Evolutionary conservation across 768 basidiomycete species (phyloP).

Genomic region (Multifurca ochricompacta): DNA sequence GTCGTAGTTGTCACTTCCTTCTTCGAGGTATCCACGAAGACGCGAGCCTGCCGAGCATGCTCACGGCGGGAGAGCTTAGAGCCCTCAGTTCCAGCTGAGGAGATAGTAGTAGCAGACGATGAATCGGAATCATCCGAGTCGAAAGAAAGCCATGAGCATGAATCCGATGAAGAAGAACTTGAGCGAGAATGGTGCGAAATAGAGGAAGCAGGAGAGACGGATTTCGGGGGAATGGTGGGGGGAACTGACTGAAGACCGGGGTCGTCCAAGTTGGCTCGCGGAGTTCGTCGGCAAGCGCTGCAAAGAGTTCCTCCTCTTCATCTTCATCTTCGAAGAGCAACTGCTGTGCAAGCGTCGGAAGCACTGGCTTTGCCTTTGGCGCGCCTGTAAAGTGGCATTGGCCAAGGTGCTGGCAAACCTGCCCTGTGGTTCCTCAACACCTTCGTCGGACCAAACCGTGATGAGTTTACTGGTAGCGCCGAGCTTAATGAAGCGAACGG

Average conservation of each 20-base stretch:
- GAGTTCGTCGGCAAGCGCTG: conserved; percentile 66
- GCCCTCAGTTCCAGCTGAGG: conserved; percentile 31
- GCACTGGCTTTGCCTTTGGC: conserved; percentile 22
- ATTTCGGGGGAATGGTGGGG: conserved; percentile 37
- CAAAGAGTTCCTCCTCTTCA: conserved; percentile 66
- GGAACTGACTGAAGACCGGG: conserved; percentile 55
- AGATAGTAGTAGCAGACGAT: conserved; percentile 35
- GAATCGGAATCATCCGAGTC: conserved; percentile 39
- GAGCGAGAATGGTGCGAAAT: conserved; percentile 45
- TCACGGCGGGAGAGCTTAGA: conserved; percentile 59
- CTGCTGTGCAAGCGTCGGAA: conserved; percentile 56
- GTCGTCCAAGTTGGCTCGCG: conserved; percentile 62
- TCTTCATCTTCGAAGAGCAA: conserved; percentile 63
- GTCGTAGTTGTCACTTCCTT: conserved; percentile 77
- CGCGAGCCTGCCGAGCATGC: conserved; percentile 56
- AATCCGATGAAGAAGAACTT: conserved; percentile 60
- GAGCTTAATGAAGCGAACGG: conserved; percentile 47
- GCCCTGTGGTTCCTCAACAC: conserved; percentile 26
- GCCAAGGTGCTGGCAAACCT: conserved; percentile 1
- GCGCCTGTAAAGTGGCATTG: conserved; percentile 21
- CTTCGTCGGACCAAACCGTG: conserved; percentile 62
- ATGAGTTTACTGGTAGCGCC: conserved; percentile 38
- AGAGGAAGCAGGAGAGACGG: conserved; percentile 51
- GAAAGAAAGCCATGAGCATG: conserved; percentile 66
- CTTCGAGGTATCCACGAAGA: conserved; percentile 68